These are phyloP conservation scores for Strobilomyces echinocephalus DNA, from an alignment of 768 basidiomycete genomes.

Conservation along the genomic window DNA sequence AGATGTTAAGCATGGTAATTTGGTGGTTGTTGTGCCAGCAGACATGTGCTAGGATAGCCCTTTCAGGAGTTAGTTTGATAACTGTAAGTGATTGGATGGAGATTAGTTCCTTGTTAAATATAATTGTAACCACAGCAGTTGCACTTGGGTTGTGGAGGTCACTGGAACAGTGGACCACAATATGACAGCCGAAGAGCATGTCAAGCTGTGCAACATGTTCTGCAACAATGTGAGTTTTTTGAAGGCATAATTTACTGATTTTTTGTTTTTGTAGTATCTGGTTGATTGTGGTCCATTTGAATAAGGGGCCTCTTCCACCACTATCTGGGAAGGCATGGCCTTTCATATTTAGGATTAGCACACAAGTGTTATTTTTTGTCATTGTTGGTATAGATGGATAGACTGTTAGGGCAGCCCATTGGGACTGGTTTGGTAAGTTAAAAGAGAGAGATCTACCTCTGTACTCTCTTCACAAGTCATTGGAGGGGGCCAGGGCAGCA, in stretches of 20 bases:
- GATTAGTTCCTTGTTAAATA: background rate
- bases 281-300: background rate
- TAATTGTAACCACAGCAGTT: background rate
- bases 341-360: background rate
- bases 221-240: background rate
- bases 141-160: background rate
- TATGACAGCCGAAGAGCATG: background rate
- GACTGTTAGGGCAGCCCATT: background rate
- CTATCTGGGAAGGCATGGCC: background rate
- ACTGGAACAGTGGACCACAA: background rate
- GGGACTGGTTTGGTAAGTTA: background rate
- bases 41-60: rapidly evolving
- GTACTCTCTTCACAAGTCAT: background rate
- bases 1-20: constrained; percentile 30
- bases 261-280: background rate
- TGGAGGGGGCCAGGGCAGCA: background rate
- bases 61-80: background rate
- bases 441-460: background rate
- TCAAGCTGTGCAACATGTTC: background rate
- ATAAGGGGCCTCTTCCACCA: background rate
- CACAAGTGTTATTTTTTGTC: background rate
- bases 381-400: background rate
- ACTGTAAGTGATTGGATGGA: background rate
- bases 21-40: background rate
- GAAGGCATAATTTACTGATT: background rate